Conservation (phyloP, 179 eudicot genomes). For the Silene vulgaris region DNA sequence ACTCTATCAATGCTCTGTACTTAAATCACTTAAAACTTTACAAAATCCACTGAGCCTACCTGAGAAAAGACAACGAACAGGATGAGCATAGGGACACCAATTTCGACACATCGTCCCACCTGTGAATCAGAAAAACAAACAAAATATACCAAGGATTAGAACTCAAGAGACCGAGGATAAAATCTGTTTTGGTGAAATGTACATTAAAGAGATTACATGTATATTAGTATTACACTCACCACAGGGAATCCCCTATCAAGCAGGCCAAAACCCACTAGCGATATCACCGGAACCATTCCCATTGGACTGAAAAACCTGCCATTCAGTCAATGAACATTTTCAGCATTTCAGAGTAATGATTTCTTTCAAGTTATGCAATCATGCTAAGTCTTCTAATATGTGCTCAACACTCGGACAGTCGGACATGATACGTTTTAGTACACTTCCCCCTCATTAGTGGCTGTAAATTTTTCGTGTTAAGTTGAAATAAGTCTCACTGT, state of each 20-base stretch:
- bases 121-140: conserved; percentile 25
- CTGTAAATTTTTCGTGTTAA: too few species aligned
- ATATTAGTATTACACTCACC: conserved; percentile 38
- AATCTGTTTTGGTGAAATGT: neutral
- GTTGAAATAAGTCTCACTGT: too few species aligned
- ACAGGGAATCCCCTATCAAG: conserved; percentile 92
- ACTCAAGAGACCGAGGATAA: neutral
- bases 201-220: neutral
- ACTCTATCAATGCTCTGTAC: too few species aligned
- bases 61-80: conserved; percentile 88
- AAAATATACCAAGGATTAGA: neutral
- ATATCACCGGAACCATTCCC: conserved; percentile 93
- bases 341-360: neutral
- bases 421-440: too few species aligned
- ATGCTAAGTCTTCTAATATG: neutral
- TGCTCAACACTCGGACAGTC: too few species aligned
- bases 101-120: conserved; percentile 90
- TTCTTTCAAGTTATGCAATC: neutral
- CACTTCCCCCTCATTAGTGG: neutral
- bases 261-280: conserved; percentile 85
- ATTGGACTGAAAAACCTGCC: conserved; percentile 94
- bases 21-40: too few species aligned
- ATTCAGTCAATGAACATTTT: conserved; percentile 6
- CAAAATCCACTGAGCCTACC: conserved; percentile 28
- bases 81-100: conserved; percentile 91